These are phyloP conservation scores for Trematosphaeria pertusa DNA, from an alignment of 2,329 filamentous ascomycete genomes.

Conservation along the genomic window DNA sequence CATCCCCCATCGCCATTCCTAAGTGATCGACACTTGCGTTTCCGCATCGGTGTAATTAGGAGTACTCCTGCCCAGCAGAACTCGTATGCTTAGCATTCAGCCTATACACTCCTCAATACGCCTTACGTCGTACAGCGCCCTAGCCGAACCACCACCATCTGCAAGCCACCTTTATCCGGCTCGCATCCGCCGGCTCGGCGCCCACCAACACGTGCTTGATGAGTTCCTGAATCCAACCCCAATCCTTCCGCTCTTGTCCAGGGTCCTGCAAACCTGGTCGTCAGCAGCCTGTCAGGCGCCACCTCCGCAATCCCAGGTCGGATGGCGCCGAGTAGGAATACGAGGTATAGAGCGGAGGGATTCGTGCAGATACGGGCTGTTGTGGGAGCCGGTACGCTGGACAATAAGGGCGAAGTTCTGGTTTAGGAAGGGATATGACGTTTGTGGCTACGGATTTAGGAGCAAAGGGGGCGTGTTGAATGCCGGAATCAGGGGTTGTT, in stretches of 20 bases:
- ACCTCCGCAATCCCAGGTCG: not conserved
- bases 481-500: not conserved
- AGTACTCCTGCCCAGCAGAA: too few relatives aligned
- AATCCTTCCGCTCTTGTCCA: too few relatives aligned
- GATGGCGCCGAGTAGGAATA: not conserved
- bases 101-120: too few relatives aligned
- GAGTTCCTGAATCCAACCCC: not conserved
- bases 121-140: too few relatives aligned
- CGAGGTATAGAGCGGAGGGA: not conserved
- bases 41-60: too few relatives aligned
- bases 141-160: too few relatives aligned
- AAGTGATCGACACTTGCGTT: too few relatives aligned
- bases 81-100: too few relatives aligned
- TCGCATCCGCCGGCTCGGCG: not conserved
- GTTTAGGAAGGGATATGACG: constrained; percentile 17
- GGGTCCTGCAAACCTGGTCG: not conserved
- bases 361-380: constrained; percentile 12
- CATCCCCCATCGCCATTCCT: too few relatives aligned
- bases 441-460: constrained; percentile 2
- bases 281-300: not conserved
- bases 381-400: not conserved
- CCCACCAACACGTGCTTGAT: constrained; percentile 2
- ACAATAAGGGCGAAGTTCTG: not conserved
- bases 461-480: not conserved
- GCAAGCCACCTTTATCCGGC: constrained; percentile 5